These are phyloP conservation scores for Trametes villosa DNA, from an alignment of 768 basidiomycete species.

Conservation along the genomic window DNA sequence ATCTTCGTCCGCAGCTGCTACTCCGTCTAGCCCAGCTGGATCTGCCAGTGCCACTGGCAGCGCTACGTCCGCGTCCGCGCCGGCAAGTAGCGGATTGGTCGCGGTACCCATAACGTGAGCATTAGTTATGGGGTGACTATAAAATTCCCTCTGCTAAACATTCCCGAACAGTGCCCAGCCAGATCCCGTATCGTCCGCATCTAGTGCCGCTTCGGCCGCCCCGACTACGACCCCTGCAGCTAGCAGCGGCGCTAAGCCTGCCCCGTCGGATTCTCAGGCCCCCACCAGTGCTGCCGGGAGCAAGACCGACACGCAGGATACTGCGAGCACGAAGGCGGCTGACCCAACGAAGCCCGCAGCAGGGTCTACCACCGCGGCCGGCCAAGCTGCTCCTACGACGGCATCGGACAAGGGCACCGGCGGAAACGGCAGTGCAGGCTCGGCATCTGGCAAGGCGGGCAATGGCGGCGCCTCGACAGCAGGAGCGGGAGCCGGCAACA, in stretches of 20 bases:
- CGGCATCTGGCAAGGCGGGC: neutral
- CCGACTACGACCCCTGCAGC: neutral
- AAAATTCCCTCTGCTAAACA: too few species aligned
- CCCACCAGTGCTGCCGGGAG: neutral
- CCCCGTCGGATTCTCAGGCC: too few species aligned
- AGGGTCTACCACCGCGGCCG: neutral
- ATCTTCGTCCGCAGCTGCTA: neutral
- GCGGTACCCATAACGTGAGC: slow-evolving; percentile 1
- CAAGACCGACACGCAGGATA: neutral
- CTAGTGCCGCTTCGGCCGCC: neutral
- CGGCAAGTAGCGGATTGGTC: neutral
- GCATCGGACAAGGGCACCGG: neutral
- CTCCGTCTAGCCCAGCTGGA: neutral
- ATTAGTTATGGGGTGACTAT: neutral
- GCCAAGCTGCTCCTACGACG: neutral
- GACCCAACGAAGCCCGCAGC: neutral
- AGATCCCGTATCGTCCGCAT: neutral
- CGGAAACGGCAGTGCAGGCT: neutral
- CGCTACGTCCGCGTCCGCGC: neutral
- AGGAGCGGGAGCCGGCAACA: neutral
- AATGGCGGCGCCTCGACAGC: neutral
- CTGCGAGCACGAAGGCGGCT: neutral
- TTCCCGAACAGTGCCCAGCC: neutral
- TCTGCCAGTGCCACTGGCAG: neutral
- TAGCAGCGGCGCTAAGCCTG: too few species aligned